Percentiles rank a stretch among this genome's conserved stretches.
phyloP scores from a whole-genome alignment of 139 green algal species.

The Chlamydomonas eustigma region DNA sequence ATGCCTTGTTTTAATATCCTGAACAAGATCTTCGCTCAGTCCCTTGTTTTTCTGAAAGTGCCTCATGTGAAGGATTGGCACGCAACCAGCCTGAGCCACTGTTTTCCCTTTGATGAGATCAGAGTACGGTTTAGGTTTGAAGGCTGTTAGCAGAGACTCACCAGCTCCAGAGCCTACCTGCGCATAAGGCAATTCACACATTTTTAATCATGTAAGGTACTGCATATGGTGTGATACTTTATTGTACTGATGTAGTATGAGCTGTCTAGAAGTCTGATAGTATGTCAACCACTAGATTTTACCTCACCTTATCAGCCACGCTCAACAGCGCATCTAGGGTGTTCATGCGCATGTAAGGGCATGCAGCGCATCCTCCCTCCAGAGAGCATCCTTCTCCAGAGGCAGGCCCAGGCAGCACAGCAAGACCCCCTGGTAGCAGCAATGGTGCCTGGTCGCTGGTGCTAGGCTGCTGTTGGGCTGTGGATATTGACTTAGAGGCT shows the following conservation, averaged over 20 bases:
- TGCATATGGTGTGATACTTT: too few relatives aligned
- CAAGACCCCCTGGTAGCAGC: constrained; percentile 60
- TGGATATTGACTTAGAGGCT: constrained; percentile 34
- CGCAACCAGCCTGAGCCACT: constrained; percentile 74
- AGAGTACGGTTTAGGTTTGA: constrained; percentile 65
- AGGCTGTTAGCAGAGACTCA: constrained; percentile 62
- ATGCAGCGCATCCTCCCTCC: constrained; percentile 92
- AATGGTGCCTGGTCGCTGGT: background rate
- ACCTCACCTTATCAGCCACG: constrained; percentile 45
- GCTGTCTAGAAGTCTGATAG: too few relatives aligned
- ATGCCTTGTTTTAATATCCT: constrained; percentile 28
- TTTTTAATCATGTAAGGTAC: too few relatives aligned
- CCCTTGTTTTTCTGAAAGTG: constrained; percentile 74
- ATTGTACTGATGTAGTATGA: too few relatives aligned
- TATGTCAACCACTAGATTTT: too few relatives aligned
- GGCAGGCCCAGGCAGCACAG: constrained; percentile 60
- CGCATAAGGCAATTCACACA: too few relatives aligned
- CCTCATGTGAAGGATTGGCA: constrained; percentile 96
- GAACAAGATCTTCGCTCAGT: constrained; percentile 37
- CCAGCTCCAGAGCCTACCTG: constrained; percentile 23
- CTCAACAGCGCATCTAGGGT: constrained; percentile 53
- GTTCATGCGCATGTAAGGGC: constrained; percentile 99
- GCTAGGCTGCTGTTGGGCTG: constrained; percentile 6
- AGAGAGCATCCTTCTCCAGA: constrained; percentile 87
- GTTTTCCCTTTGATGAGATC: constrained; percentile 60